phyloP scores from a whole-genome alignment of 495 filamentous ascomycete genomes.

The Penicillium cataractarum region DNA sequence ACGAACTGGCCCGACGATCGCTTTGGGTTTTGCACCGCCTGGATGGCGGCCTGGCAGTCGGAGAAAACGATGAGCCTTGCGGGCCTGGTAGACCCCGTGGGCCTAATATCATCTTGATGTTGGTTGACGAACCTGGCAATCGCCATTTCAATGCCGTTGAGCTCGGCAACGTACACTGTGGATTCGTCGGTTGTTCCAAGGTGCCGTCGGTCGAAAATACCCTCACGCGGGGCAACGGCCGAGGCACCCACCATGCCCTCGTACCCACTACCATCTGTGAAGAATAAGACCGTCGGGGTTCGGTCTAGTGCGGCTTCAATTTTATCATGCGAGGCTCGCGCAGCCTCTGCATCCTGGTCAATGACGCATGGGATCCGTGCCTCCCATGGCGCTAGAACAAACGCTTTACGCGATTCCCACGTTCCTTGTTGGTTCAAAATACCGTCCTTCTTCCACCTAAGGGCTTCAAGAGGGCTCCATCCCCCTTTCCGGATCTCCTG shows the following conservation, averaged over 20 bases:
- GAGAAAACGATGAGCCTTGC: neutral
- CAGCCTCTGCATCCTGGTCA: neutral
- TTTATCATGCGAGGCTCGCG: neutral
- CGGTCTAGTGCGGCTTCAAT: neutral
- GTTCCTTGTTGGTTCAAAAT: neutral
- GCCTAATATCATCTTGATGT: neutral
- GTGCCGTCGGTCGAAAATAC: neutral
- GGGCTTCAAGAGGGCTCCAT: neutral
- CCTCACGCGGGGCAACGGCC: neutral
- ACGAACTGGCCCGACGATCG: neutral
- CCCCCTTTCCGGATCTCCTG: neutral
- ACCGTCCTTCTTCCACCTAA: neutral
- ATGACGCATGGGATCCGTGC: neutral
- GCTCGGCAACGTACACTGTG: neutral
- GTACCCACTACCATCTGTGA: neutral
- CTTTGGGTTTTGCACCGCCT: neutral
- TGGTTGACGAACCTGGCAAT: neutral
- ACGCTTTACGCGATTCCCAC: neutral
- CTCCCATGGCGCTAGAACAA: neutral
- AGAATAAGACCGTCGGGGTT: neutral
- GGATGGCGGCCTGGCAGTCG: neutral
- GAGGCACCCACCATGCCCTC: neutral
- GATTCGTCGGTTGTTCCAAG: neutral
- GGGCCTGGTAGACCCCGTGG: neutral
- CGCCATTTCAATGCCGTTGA: neutral